Evolutionary conservation across 441 rosid species (phyloP).

Genomic region (Populus hybrid): DNA sequence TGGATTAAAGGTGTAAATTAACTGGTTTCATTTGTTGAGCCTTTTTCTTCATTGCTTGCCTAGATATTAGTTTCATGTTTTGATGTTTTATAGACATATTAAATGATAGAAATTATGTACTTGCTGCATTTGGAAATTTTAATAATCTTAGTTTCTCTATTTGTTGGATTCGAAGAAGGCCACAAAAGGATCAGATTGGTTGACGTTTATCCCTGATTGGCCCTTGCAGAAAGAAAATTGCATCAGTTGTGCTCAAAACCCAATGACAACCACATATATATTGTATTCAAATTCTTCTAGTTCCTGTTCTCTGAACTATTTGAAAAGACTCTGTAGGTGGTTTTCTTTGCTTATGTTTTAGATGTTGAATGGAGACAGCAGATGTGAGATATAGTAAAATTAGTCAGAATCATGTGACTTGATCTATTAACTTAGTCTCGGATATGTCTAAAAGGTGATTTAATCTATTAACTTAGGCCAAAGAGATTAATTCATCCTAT

Average conservation of each 20-base stretch:
- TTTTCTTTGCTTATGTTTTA: background rate
- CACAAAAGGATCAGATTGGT: background rate
- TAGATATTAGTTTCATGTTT: background rate
- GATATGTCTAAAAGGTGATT: background rate
- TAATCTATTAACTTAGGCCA: background rate
- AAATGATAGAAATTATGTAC: background rate
- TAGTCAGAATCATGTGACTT: background rate
- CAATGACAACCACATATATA: background rate
- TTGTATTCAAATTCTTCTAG: background rate
- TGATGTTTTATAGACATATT: background rate
- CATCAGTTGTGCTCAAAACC: background rate
- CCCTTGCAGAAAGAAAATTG: background rate
- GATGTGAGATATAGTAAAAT: background rate
- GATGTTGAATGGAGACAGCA: background rate
- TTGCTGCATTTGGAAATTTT: background rate
- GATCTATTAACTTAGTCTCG: background rate
- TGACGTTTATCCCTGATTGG: background rate
- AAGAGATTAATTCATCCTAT: background rate
- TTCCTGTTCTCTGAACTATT: background rate
- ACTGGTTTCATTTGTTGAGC: background rate
- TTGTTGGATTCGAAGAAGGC: background rate
- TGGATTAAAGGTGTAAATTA: background rate
- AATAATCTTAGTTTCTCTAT: background rate
- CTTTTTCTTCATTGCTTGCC: background rate
- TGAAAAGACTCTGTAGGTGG: background rate